Conservation (phyloP, 2,329 filamentous ascomycete species). For the Exophiala xenobiotica region DNA sequence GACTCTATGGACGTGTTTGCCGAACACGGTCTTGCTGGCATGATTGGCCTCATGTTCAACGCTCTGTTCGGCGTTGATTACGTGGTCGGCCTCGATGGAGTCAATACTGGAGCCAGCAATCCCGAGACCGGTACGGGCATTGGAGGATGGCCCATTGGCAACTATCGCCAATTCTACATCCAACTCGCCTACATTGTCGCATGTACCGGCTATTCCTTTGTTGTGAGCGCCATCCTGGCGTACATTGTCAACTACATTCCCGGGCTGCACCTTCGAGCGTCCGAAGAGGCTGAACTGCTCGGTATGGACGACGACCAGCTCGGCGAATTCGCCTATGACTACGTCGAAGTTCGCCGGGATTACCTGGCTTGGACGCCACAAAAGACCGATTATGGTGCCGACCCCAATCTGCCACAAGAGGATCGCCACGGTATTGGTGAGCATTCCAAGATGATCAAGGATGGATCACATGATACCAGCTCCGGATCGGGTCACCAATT, state of each 20-base stretch:
- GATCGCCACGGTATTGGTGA: slow-evolving; percentile 61
- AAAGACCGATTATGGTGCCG: slow-evolving; percentile 40
- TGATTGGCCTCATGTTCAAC: slow-evolving; percentile 75
- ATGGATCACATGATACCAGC: slow-evolving; percentile 12
- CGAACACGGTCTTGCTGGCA: slow-evolving; percentile 81
- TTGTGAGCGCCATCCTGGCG: slow-evolving; percentile 66
- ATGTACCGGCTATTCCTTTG: slow-evolving; percentile 65
- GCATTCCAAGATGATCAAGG: slow-evolving; percentile 62
- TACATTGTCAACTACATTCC: slow-evolving; percentile 70
- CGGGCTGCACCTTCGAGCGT: slow-evolving; percentile 67
- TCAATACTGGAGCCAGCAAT: slow-evolving; percentile 48
- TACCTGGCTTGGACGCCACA: slow-evolving; percentile 53
- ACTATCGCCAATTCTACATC: slow-evolving; percentile 70
- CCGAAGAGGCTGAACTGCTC: slow-evolving; percentile 66
- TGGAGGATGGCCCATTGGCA: slow-evolving; percentile 69
- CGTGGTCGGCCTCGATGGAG: slow-evolving; percentile 72
- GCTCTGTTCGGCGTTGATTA: slow-evolving; percentile 73
- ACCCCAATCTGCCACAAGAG: slow-evolving; percentile 56
- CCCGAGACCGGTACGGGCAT: slow-evolving; percentile 39
- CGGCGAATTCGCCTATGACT: slow-evolving; percentile 54
- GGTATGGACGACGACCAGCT: slow-evolving; percentile 58
- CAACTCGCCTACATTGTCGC: slow-evolving; percentile 68
- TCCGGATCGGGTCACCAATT: slow-evolving; percentile 4
- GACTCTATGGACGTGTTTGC: slow-evolving; percentile 90
- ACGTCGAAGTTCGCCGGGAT: slow-evolving; percentile 52